Percentiles rank a stretch among this genome's conserved stretches.
Conservation (phyloP, 345 rosid species). For the Hibiscus tridactylites region DNA sequence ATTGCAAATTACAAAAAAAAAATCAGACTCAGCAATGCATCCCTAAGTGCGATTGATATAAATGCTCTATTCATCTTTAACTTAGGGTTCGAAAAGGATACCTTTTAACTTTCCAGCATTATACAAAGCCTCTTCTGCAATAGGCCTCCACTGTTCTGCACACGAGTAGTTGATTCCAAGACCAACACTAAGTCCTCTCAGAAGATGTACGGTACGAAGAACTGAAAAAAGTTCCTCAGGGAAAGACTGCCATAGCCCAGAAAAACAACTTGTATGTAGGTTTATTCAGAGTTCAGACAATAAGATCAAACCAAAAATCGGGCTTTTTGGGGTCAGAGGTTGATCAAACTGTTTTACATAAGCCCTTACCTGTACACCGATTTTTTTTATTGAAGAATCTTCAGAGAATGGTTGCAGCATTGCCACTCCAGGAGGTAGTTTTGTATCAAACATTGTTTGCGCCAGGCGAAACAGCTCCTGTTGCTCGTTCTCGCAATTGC, state of each 20-base stretch:
- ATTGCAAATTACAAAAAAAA: background rate
- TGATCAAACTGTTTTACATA: background rate
- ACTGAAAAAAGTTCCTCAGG: slow-evolving; percentile 91
- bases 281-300: background rate
- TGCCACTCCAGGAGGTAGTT: slow-evolving; percentile 71
- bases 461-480: slow-evolving; percentile 72
- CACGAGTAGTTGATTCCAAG: slow-evolving; percentile 78
- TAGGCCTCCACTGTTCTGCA: slow-evolving; percentile 78
- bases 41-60: background rate
- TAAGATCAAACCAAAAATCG: background rate
- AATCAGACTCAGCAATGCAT: background rate
- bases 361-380: slow-evolving; percentile 55
- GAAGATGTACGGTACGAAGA: slow-evolving; percentile 74
- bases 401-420: slow-evolving; percentile 86
- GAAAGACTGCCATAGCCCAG: slow-evolving; percentile 43
- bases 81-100: slow-evolving; percentile 11
- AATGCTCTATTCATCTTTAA: background rate
- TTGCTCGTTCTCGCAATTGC: slow-evolving; percentile 51
- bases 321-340: background rate
- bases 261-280: background rate
- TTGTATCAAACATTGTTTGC: slow-evolving; percentile 79
- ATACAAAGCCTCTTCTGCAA: slow-evolving; percentile 75
- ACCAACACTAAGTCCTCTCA: slow-evolving; percentile 93
- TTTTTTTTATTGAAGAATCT: slow-evolving; percentile 71
- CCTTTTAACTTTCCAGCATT: slow-evolving; percentile 67